These are phyloP conservation scores for Solidago caesia DNA, from an alignment of 129 eudicot genomes.

Conservation along the genomic window DNA sequence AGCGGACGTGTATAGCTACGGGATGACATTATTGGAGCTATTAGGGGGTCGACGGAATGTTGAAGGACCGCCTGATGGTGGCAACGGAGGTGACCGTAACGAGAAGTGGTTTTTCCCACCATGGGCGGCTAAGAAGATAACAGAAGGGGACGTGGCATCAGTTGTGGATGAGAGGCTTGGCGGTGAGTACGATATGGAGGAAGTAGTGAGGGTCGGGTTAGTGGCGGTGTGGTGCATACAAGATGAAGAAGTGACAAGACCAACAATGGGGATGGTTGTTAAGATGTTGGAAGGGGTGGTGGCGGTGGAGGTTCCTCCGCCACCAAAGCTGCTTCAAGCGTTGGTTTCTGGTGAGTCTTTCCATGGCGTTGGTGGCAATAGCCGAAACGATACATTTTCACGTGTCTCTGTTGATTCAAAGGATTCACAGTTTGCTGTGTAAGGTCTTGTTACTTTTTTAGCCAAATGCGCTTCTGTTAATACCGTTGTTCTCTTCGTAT, in stretches of 20 bases:
- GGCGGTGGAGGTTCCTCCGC: conserved; percentile 71
- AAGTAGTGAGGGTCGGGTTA: conserved; percentile 71
- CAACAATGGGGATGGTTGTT: conserved; percentile 96
- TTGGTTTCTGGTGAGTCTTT: conserved; percentile 90
- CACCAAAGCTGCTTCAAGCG: conserved; percentile 95
- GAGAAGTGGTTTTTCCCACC: conserved; percentile 95
- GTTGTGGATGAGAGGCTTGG: conserved; percentile 76
- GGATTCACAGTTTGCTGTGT: conserved; percentile 31
- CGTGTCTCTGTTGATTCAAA: conserved; percentile 38
- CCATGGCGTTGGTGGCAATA: conserved; percentile 49
- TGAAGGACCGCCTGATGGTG: conserved; percentile 62
- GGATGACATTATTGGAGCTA: conserved; percentile 85
- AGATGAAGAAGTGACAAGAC: conserved; percentile 75
- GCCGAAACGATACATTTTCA: conserved; percentile 28
- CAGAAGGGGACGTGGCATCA: conserved; percentile 55
- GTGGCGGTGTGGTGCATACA: conserved; percentile 95
- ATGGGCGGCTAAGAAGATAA: conserved; percentile 72
- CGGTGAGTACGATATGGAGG: conserved; percentile 47
- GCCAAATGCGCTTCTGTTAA: conserved; percentile 13
- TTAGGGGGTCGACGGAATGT: conserved; percentile 86
- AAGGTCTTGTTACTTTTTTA: conserved; percentile 4
- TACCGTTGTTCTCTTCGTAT: conserved; percentile 16
- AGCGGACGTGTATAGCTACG: conserved; percentile 93
- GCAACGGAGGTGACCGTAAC: conserved; percentile 38
- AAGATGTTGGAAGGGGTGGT: conserved; percentile 94